phyloP scores from a whole-genome alignment of 1,139 yeast species.

The Lodderomyces elongisporus region DNA sequence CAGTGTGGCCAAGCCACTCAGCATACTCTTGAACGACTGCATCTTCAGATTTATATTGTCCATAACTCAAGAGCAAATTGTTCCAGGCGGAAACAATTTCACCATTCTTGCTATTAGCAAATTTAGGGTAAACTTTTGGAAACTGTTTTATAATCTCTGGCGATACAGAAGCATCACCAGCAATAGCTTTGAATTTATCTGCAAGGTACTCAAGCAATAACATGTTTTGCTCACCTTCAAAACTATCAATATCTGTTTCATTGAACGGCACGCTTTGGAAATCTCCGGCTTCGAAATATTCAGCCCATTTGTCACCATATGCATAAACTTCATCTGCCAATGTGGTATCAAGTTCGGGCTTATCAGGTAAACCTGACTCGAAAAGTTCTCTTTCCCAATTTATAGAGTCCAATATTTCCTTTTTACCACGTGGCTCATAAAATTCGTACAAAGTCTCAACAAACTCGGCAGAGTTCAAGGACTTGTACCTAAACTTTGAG shows the following conservation, averaged over 20 bases:
- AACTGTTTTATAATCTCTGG: constrained; percentile 17
- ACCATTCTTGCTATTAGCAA: constrained; percentile 23
- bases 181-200: constrained; percentile 17
- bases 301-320: constrained; percentile 25
- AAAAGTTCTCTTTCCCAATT: constrained; percentile 29
- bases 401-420: constrained; percentile 16
- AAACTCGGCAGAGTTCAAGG: constrained; percentile 29
- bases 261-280: constrained; percentile 10
- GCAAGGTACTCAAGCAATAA: constrained; percentile 30
- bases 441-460: constrained; percentile 27
- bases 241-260: constrained; percentile 20
- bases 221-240: constrained; percentile 32
- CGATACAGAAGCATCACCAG: constrained; percentile 11
- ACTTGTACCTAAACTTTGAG: constrained; percentile 25
- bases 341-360: constrained; percentile 27
- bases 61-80: constrained; percentile 26
- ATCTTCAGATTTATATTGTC: constrained; percentile 17
- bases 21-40: constrained; percentile 22
- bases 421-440: constrained; percentile 18
- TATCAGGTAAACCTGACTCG: constrained; percentile 28
- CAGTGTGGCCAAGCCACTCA: constrained; percentile 37
- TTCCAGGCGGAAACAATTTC: constrained; percentile 32
- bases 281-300: constrained; percentile 6
- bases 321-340: constrained; percentile 28
- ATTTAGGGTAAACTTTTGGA: constrained; percentile 23